Evolutionary conservation across 2,329 filamentous ascomycete genomes (phyloP).

Genomic region (Xylariaceae sp.): DNA sequence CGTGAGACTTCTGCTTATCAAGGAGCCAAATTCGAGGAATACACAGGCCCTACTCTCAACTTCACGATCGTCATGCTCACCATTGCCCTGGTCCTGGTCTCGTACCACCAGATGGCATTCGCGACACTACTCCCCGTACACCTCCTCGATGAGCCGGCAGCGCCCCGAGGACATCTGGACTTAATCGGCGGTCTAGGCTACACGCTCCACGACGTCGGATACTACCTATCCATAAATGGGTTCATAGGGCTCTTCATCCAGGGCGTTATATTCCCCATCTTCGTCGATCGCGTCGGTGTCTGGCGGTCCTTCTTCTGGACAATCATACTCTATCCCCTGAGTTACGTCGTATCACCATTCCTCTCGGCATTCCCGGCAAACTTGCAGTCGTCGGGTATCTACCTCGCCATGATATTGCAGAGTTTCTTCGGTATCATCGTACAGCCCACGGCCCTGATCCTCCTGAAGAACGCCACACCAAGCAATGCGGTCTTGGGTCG

Average conservation of each 20-base stretch:
- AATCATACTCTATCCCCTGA: slow-evolving; percentile 59
- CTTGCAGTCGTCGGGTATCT: slow-evolving; percentile 57
- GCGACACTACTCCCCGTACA: slow-evolving; percentile 39
- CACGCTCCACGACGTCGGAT: slow-evolving; percentile 59
- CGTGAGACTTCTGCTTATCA: slow-evolving; percentile 23
- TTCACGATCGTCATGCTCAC: slow-evolving; percentile 40
- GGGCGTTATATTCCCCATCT: slow-evolving; percentile 61
- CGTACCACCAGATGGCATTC: slow-evolving; percentile 45
- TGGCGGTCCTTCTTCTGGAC: slow-evolving; percentile 63
- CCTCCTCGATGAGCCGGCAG: slow-evolving; percentile 36
- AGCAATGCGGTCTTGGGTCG: slow-evolving; percentile 58
- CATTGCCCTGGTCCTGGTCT: slow-evolving; percentile 36
- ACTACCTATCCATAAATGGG: slow-evolving; percentile 65
- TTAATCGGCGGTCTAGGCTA: slow-evolving; percentile 60
- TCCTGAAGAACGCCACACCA: slow-evolving; percentile 67
- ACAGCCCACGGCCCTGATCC: slow-evolving; percentile 63
- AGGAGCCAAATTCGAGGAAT: slow-evolving; percentile 13
- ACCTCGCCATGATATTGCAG: slow-evolving; percentile 58
- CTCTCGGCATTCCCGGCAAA: slow-evolving; percentile 52
- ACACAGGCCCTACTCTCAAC: slow-evolving; percentile 34
- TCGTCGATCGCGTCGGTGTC: slow-evolving; percentile 59
- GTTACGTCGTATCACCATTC: slow-evolving; percentile 66
- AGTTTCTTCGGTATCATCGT: slow-evolving; percentile 64
- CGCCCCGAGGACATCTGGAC: slow-evolving; percentile 32
- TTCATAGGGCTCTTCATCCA: slow-evolving; percentile 69